Base-by-base conservation (phyloP, 163 green algal genomes). In the Prototheca cutis region DNA sequence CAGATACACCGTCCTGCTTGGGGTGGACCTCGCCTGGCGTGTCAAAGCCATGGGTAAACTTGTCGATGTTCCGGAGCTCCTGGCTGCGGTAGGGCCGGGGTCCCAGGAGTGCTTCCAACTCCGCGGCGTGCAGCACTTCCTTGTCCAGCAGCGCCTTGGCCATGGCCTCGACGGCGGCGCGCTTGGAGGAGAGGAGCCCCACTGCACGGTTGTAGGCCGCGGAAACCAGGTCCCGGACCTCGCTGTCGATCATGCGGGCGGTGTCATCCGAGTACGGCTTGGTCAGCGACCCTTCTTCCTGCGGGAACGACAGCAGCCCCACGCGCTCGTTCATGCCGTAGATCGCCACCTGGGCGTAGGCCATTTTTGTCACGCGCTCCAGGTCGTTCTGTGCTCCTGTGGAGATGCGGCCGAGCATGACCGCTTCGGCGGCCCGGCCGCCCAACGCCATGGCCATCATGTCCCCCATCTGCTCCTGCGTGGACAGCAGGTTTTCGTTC, bases 301-400 rank as follows among this genome's bases (percentile, higher is more conserved):
- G 83, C 3, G 90, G 93, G 79, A 95, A 99, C 4, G 84, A 95
- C 34, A 99, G 75, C 60, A 98, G 76, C 48, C 93, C 93, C 6
- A 99, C 72, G 24, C 13, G 28, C 24, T 62, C 13, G 40, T 65
- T 68, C 86, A 99, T 97, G 67, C 93, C 92, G 61, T 98, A 98
- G 40, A 95, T 66, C 7, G 75, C 79, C 23, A 88, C 80, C 65
- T 90, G 82, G 4, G 71, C 73, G 71, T 99, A 98, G 1, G 93
- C 90, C 84, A 96, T 94, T 70, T 95, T 88, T 5, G 93, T 99
- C 17, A 98, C 79, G 42, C 87, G 84, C 78, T 99, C 91, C 67
- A 99, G 76, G 78, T 99, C 93, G 65, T 99, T 99, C 72, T 97
- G 89, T 2, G 93, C 93, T 29, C 93, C 93, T 10, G 92, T 99